These are phyloP conservation scores for Serendipita vermifera DNA, from an alignment of 768 basidiomycete genomes.

Conservation along the genomic window DNA sequence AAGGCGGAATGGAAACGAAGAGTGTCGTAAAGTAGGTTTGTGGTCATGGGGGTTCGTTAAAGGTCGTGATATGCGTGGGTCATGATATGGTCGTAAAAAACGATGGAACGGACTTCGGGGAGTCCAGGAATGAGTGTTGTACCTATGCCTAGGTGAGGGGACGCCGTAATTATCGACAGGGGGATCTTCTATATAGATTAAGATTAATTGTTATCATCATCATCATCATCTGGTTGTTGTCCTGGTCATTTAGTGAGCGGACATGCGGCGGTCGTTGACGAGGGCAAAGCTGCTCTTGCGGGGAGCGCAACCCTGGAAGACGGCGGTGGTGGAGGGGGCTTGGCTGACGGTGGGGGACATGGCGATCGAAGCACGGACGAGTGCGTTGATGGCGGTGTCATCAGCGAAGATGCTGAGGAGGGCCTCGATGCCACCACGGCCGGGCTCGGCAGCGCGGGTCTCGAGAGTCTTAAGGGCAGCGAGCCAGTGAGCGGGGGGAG, in stretches of 20 bases:
- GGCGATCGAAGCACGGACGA: not conserved
- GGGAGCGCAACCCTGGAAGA: not conserved
- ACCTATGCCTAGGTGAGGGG: too few relatives aligned
- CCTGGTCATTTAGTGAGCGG: not conserved
- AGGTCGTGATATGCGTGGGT: too few relatives aligned
- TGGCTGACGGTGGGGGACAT: not conserved
- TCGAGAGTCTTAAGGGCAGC: not conserved
- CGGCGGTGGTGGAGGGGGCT: not conserved
- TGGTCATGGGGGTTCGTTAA: too few relatives aligned
- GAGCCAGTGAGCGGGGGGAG: not conserved
- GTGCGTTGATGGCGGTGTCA: constrained; percentile 1
- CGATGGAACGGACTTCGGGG: too few relatives aligned
- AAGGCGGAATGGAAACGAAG: too few relatives aligned
- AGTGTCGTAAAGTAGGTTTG: too few relatives aligned
- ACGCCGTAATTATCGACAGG: too few relatives aligned
- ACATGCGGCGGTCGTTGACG: not conserved
- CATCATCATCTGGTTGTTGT: too few relatives aligned
- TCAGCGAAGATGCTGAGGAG: constrained; percentile 2
- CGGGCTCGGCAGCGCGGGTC: not conserved
- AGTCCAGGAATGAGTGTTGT: too few relatives aligned
- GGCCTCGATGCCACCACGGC: not conserved
- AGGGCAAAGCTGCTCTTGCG: not conserved
- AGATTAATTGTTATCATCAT: too few relatives aligned
- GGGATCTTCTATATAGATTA: too few relatives aligned
- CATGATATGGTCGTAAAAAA: too few relatives aligned